phyloP scores from a whole-genome alignment of 306 rosid species.

The Clitoria ternatea region DNA sequence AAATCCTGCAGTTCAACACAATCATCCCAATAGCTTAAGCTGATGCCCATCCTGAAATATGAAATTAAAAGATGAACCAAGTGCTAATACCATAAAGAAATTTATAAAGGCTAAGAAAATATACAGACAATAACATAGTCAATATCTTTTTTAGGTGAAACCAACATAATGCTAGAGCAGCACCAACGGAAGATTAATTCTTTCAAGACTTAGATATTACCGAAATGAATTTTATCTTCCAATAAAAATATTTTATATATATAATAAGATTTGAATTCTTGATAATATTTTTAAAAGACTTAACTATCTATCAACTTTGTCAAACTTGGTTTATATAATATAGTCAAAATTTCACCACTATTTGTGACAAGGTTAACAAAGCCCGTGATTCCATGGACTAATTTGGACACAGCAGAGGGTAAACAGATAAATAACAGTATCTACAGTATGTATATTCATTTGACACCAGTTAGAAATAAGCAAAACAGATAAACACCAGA shows the following conservation, averaged over 20 bases:
- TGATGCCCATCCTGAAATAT: conserved; percentile 43
- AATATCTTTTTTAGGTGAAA: too few species aligned
- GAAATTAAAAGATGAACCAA: conserved; percentile 19
- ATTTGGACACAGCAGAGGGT: background rate
- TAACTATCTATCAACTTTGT: too few species aligned
- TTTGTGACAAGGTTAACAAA: background rate
- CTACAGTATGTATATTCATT: background rate
- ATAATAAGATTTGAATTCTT: too few species aligned
- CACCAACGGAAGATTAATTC: too few species aligned
- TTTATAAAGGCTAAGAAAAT: background rate
- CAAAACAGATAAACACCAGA: background rate
- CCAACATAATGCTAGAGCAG: too few species aligned
- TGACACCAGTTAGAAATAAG: background rate
- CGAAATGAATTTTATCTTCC: too few species aligned
- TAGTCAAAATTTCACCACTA: background rate
- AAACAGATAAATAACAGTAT: background rate
- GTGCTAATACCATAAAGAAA: background rate
- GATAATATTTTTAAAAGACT: too few species aligned
- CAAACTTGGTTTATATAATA: too few species aligned
- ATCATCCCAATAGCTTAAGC: conserved; percentile 74
- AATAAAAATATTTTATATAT: too few species aligned
- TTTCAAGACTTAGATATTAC: too few species aligned
- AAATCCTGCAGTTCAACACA: conserved; percentile 61
- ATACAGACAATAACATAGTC: background rate
- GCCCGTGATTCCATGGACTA: background rate